Evolutionary conservation across 305 asterid genomes (phyloP), one percentile per base, ranked within the genome.

Genomic region (Fraxinus platypoda): DNA sequence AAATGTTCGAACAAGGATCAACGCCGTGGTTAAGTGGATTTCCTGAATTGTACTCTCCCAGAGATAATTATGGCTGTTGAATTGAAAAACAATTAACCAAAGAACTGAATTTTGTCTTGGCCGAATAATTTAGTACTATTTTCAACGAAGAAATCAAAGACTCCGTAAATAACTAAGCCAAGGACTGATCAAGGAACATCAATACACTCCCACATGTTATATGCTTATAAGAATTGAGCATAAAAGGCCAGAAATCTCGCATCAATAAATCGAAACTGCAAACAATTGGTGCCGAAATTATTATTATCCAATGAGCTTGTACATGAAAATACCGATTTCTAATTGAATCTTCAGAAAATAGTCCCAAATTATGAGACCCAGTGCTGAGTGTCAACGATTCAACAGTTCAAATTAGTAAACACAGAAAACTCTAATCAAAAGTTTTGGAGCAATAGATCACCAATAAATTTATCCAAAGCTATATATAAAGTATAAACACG

Each of bases 11-110:
- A 52, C 43, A 74, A 78, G 33, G 15, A 72, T 71, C 34, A n/a
- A 78, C 30, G 49, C 33, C 79, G 33, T 82, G 75, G 37, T 70
- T 12, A n/a, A 54, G 3, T 37, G 21, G 85, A 71, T 82, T 68
- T 31, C 52, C 6, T 30, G 35, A 23, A 21, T 41, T 74, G 68
- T 64, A 80, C 62, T 62, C 76, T 71, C 76, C 21, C 0, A 68
- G 19, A 68, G 11, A 28, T 68, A 26, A 26, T 28, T 59, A 31
- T 33, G 43, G 25, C 43, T 71, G 76, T 71, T 71, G 26, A 71
- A 71, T 71, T 17, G 8, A 71, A 31, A 31, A 71, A 31, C 12
- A 31, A 71, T 68, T 25, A 1, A 68, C 1, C 8, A n/a, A 31
- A 71, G 46, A 71, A 71, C 46, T 33, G 11, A 71, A 13, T 71